Evolutionary conservation across 768 basidiomycete genomes (phyloP), one percentile per base, ranked within the genome.

Genomic region (Tephrocybe sp.): DNA sequence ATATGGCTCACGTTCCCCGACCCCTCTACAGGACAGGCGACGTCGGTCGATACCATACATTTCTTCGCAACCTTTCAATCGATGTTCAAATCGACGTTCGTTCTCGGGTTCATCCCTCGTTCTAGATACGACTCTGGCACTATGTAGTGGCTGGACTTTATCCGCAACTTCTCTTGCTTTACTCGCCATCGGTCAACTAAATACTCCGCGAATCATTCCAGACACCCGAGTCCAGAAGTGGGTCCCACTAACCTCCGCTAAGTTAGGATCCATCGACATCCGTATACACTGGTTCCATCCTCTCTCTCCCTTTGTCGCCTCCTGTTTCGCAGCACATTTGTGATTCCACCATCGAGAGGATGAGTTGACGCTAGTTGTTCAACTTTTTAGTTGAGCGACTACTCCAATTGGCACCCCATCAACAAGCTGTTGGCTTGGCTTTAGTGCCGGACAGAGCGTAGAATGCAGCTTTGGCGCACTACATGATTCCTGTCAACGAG

Each of bases 281-380:
- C 24, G 25, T 42, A 23, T 40, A 31, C 37, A n/a, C 16, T 31
- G n/a, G 5, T 38, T 18, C 8, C 19, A 6, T 19, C 12, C 37
- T 5, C 4, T 19, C 4, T 36, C 34, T 37, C 24, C 25, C 24
- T 15, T 11, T 24, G 8, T 43, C 33, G 21, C 29, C 48, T 21
- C 49, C 43, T 41, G 50, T 51, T 51, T 45, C 38, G 42, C 21
- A 18, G 15, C n/a, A n/a, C n/a, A n/a, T n/a, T n/a, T n/a, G 42
- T 22, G 16, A 42, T 29, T 29, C n/a, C n/a, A 23, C 29, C 27
- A 29, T 29, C 11, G 27, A 29, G 11, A 29, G 27, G 27, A 29
- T 29, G 27, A 11, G 5, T 29, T 29, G 27, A 11, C 27, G 27
- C 11, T 29, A n/a, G 27, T 29, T 29, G 27, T 11, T 11, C 27